These are phyloP conservation scores for Rhizopogon roseolus DNA, from an alignment of 768 basidiomycete species.

Conservation along the genomic window DNA sequence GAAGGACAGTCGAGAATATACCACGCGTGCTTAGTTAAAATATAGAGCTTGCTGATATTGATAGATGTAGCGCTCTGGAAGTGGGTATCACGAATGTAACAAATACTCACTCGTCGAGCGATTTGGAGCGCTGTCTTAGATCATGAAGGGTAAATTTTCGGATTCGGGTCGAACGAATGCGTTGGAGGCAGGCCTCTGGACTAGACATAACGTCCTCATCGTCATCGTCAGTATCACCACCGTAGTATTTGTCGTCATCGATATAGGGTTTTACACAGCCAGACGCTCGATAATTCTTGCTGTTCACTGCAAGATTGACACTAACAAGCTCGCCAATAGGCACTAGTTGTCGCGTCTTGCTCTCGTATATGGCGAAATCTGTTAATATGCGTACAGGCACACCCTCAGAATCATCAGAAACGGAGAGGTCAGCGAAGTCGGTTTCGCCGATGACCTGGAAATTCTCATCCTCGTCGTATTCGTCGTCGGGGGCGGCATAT, in stretches of 20 bases:
- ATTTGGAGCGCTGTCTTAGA: conserved; percentile 14
- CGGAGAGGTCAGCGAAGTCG: conserved; percentile 14
- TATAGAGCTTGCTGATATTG: conserved; percentile 52
- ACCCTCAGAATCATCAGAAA: conserved; percentile 28
- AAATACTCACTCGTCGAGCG: conserved; percentile 41
- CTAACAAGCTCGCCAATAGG: conserved; percentile 35
- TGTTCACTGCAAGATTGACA: conserved; percentile 15
- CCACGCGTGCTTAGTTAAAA: conserved; percentile 62
- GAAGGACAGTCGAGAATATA: conserved; percentile 60
- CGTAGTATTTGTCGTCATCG: conserved; percentile 27
- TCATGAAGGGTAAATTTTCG: conserved; percentile 45
- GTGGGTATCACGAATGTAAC: neutral
- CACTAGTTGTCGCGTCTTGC: conserved; percentile 31
- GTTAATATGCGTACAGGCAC: conserved; percentile 54
- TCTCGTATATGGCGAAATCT: conserved; percentile 50
- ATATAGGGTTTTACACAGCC: conserved; percentile 34
- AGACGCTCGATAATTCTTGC: conserved; percentile 29
- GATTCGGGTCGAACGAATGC: conserved; percentile 39
- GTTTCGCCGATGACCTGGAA: conserved; percentile 43
- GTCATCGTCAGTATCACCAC: conserved; percentile 18
- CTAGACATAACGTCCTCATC: neutral
- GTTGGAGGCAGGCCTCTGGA: conserved; percentile 15
- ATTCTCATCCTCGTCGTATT: conserved; percentile 35
- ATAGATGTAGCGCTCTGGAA: conserved; percentile 3
- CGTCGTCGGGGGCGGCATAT: conserved; percentile 21